Conservation (phyloP, 148 eudicot species). For the Camellia sinensis region DNA sequence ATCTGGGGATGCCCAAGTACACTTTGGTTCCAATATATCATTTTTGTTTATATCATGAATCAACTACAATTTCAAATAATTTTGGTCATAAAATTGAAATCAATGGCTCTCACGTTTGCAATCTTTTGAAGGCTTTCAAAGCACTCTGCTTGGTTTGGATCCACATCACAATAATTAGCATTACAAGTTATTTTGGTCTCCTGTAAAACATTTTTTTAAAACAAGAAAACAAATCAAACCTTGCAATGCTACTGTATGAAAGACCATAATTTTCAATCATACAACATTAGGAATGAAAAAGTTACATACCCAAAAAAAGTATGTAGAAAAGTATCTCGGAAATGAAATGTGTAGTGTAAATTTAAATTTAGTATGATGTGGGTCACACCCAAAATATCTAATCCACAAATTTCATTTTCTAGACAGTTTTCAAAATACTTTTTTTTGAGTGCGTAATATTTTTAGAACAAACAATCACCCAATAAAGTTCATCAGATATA, state of each 20-base stretch:
- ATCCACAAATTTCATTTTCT: no score
- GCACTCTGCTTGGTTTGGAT: neutral
- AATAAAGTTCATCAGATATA: constrained; percentile 15
- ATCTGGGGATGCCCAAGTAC: constrained; percentile 5
- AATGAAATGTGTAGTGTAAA: no score
- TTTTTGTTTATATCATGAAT: constrained; percentile 10
- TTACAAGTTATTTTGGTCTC: neutral
- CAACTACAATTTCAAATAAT: neutral
- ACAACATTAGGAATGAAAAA: neutral
- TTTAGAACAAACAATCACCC: neutral
- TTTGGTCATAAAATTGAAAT: neutral
- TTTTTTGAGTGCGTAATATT: no score
- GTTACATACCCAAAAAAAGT: no score
- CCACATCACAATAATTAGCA: neutral
- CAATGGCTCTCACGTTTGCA: neutral
- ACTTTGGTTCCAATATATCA: constrained; percentile 14
- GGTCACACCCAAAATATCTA: no score
- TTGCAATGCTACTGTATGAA: no score
- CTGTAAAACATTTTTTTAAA: neutral
- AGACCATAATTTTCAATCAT: neutral
- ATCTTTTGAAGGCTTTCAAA: neutral
- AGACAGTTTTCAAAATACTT: neutral
- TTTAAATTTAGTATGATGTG: no score
- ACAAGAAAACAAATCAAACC: no score
- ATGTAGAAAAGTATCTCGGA: no score